A percentile compares a stretch with the other conserved stretches of the same genome.
Evolutionary conservation across 202 grass and related monocot genomes (phyloP).

Genomic region (Eragrostis tef): DNA sequence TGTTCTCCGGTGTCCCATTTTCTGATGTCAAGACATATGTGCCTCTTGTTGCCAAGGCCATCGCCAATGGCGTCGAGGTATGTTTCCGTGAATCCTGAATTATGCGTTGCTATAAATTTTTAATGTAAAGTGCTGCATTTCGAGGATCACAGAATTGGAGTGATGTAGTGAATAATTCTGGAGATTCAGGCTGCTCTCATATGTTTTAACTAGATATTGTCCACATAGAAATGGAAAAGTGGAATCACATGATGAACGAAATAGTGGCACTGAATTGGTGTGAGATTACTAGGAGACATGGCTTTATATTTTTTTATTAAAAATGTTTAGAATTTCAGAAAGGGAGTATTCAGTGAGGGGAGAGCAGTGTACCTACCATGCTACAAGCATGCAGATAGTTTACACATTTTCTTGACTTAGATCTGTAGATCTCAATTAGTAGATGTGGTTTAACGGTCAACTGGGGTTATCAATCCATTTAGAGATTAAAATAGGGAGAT

Average conservation of each 20-base stretch:
- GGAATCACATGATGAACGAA: constrained; percentile 4
- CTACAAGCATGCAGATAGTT: background rate
- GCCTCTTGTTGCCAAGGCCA: constrained; percentile 65
- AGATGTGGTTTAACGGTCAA: background rate
- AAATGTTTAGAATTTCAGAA: constrained; percentile 9
- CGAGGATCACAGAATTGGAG: background rate
- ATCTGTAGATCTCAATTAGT: constrained; percentile 44
- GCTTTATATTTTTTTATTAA: background rate
- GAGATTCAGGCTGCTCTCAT: background rate
- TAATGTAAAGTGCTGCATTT: background rate
- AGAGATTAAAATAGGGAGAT: constrained; percentile 35
- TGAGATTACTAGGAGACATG: background rate
- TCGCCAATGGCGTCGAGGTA: constrained; percentile 78
- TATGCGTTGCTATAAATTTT: background rate
- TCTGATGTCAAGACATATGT: constrained; percentile 66
- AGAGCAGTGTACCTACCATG: constrained; percentile 26
- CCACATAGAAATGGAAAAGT: background rate
- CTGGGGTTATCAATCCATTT: background rate
- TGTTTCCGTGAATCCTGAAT: background rate
- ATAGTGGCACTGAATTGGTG: background rate
- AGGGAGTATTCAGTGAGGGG: background rate
- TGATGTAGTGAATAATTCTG: background rate
- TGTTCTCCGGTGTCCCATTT: constrained; percentile 75
- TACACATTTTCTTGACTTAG: constrained; percentile 15
- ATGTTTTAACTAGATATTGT: background rate